Evolutionary conservation across 1,284 basidiomycete species (phyloP), one percentile per base, ranked within the genome.

Genomic region (Ceratobasidium sp.): DNA sequence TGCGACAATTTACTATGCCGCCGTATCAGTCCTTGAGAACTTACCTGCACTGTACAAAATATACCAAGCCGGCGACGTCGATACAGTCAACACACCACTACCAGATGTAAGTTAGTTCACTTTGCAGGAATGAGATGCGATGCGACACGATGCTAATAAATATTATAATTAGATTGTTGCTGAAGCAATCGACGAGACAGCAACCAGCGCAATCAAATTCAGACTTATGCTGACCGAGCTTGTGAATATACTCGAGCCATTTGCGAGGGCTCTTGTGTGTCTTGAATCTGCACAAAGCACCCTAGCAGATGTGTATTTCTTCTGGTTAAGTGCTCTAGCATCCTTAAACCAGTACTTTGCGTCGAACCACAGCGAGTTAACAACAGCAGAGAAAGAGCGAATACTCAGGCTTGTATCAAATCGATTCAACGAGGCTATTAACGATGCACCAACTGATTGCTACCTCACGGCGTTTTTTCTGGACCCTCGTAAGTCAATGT

Each of bases 381-480:
- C 67, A 10, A 44, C 69, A n/a, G 13, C 55, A 3, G 53, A 79
- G 26, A 78, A 78, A 26, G 9, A 10, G n/a, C 55, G 55, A 10
- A n/a, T 86, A 67, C 81, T 81, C 1, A 80, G 71, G 0, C 84
- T 86, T 28, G 44, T 83, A n/a, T 83, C 83, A 46, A 13, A 33
- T 0, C 80, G 83, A 1, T 86, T 82, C 80, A 20, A 58, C 2
- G 77, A 84, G 61, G 82, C 84, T 51, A 83, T 85, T 64, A 79
- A 83, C 12, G 79, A 79, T 10, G 81, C 81, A 9, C 83, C 84
- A 5, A 82, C 80, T 0, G 84, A 85, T 78, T 77, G 79, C 15
- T 82, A 85, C 71, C 77, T 84, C 6, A 71, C 82, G 10, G 81
- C 84, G 5, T 84, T 85, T 56, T 85, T 83, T 75, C 78, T 86